Percentiles rank a stretch among this genome's conserved stretches.
Evolutionary conservation across 75 land plant genomes (phyloP).

Genomic region (Gnetum montanum): DNA sequence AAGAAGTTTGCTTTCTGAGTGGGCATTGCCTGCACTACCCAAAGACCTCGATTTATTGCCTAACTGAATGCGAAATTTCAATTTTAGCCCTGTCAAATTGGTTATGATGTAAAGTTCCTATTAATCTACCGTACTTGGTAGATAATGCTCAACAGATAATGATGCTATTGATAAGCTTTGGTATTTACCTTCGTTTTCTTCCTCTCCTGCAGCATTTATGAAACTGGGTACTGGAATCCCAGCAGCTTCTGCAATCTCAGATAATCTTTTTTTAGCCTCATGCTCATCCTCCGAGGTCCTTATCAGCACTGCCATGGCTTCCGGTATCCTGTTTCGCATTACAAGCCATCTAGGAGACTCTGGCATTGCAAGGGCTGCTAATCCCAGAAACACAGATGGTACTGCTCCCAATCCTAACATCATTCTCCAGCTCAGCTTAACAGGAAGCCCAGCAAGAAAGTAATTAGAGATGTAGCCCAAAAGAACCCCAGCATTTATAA

Average conservation of each 20-base stretch:
- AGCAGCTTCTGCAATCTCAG: conserved; percentile 45
- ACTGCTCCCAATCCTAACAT: conserved; percentile 69
- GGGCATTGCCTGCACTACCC: too few species aligned
- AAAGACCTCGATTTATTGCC: too few species aligned
- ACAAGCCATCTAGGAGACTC: conserved; percentile 77
- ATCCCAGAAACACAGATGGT: conserved; percentile 59
- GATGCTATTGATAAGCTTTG: conserved; percentile 11
- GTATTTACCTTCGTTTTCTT: background rate
- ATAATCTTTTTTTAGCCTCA: conserved; percentile 42
- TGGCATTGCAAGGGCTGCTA: conserved; percentile 45
- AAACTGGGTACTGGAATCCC: too few species aligned
- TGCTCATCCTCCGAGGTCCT: conserved; percentile 35
- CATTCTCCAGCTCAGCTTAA: conserved; percentile 45
- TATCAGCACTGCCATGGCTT: conserved; percentile 42
- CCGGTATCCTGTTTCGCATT: conserved; percentile 42
- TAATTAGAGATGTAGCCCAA: conserved; percentile 64
- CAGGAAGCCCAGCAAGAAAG: conserved; percentile 32
- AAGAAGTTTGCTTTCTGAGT: too few species aligned
- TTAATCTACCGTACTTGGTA: too few species aligned
- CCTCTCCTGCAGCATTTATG: conserved; percentile 13
- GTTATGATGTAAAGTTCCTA: too few species aligned
- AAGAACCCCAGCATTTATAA: conserved; percentile 62
- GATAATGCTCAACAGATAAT: too few species aligned
- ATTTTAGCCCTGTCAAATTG: too few species aligned
- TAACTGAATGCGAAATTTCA: too few species aligned